Evolutionary conservation across 176 grass and related monocot species (phyloP).

Genomic region (Thinopyrum elongatum): DNA sequence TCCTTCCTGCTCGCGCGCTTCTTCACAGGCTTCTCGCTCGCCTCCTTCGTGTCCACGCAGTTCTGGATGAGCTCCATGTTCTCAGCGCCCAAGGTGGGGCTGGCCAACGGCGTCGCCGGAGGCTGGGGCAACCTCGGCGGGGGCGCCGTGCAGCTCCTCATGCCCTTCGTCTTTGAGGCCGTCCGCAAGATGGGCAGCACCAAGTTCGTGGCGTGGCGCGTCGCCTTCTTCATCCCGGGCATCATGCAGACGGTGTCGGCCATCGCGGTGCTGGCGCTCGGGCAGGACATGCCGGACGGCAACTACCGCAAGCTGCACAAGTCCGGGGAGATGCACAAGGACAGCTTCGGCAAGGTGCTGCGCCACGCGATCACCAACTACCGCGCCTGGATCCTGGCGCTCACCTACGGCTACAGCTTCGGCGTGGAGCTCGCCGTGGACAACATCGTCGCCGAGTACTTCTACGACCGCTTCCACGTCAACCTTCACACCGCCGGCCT

Average conservation of each 20-base stretch:
- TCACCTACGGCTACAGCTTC: constrained; percentile 89
- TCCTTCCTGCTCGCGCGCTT: constrained; percentile 68
- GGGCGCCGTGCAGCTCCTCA: constrained; percentile 79
- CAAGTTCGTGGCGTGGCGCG: constrained; percentile 68
- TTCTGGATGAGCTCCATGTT: constrained; percentile 99
- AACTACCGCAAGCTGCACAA: constrained; percentile 67
- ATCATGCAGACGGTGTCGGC: constrained; percentile 69
- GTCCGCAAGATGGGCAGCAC: constrained; percentile 66
- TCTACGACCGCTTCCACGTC: constrained; percentile 78
- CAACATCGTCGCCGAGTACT: constrained; percentile 90
- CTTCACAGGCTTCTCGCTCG: constrained; percentile 91
- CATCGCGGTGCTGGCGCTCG: constrained; percentile 58
- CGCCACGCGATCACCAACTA: constrained; percentile 63
- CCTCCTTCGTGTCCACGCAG: constrained; percentile 84
- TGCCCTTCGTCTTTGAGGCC: constrained; percentile 69
- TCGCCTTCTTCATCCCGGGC: constrained; percentile 86
- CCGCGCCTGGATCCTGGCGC: constrained; percentile 69
- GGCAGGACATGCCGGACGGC: constrained; percentile 84
- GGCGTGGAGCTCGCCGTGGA: constrained; percentile 81
- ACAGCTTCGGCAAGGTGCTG: constrained; percentile 65
- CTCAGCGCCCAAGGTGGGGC: constrained; percentile 67
- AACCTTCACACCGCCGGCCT: constrained; percentile 55
- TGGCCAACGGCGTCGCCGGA: constrained; percentile 70
- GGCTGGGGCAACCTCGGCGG: constrained; percentile 94
- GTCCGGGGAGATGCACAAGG: constrained; percentile 68